phyloP scores from a whole-genome alignment of 305 asterid genomes.

The Solanum hybrid region DNA sequence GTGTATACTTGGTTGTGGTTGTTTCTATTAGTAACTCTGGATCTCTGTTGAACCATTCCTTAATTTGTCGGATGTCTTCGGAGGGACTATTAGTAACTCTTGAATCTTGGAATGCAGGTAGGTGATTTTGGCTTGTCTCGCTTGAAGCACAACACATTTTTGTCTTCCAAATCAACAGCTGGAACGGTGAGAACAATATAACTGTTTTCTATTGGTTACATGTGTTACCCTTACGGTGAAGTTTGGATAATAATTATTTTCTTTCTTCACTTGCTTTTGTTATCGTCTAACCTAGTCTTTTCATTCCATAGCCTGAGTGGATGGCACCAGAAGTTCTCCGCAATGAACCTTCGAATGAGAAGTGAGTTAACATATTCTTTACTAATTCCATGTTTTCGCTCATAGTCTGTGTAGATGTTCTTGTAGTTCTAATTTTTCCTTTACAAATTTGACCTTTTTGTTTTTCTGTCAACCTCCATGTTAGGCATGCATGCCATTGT shows the following conservation, averaged over 20 bases:
- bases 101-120: conserved; percentile 47
- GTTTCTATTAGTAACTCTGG: not conserved
- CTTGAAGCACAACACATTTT: conserved; percentile 96
- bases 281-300: not conserved
- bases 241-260: not conserved
- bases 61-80: not conserved
- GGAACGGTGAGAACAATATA: conserved; percentile 76
- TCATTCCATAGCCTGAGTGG: conserved; percentile 83
- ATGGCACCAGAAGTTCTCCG: conserved; percentile 99
- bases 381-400: not conserved
- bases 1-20: not conserved
- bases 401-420: not conserved
- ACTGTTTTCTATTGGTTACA: not conserved
- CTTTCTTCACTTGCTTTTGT: conserved; percentile 1
- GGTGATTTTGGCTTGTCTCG: conserved; percentile 98
- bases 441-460: not conserved
- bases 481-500: not conserved
- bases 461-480: not conserved
- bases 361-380: conserved; percentile 44
- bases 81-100: not conserved
- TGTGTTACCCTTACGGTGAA: not conserved
- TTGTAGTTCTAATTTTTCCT: not conserved
- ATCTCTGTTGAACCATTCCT: not conserved
- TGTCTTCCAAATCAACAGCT: conserved; percentile 98
- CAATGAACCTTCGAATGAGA: conserved; percentile 95